Evolutionary conservation across 352 stramenopile species (phyloP), one percentile per base, ranked within the genome.

Genomic region (Phytophthora aleatoria): DNA sequence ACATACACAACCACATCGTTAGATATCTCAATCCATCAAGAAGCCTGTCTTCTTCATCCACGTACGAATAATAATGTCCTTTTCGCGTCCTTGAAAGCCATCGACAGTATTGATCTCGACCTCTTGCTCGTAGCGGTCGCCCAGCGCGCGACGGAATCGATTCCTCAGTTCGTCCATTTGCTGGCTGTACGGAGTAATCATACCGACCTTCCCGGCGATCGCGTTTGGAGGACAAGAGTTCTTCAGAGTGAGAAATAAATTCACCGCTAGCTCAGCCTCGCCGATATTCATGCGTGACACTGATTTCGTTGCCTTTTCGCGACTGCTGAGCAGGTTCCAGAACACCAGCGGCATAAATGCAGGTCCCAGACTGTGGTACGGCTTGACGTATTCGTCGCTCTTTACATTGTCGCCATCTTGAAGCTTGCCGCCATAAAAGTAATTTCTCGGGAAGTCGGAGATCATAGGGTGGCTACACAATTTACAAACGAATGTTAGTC

Each of bases 21-120:
- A 71, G 33, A 51, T 33, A 61, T 5, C 12, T 41, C 44, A 41
- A 49, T 30, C 39, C 15, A n/a, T 24, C 5, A 5, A 5, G 5
- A 47, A 47, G n/a, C 6, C 41, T 28, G 16, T 35, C 20, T 20
- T 30, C 3, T 42, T 3, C 50, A 41, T 15, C 39, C 20, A 90
- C 82, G 41, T 83, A 95, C 87, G 59, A 54, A 97, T 96, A 67
- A 97, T 96, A 61, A 97, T 94, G 57, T 97, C 89, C 67, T 97
- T 96, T 42, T 96, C 89, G 38, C 89, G 80, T n/a, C 90, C 92
- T 68, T 98, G 92, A 51, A 97, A 97, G 4, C 91, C 92, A 42
- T 98, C 92, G 36, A 97, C 91, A 3, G 90, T 97, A 61, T 96
- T 97, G 73, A 98, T 91, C 71, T 98, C 92, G 2, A 97, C 83